Conservation (phyloP, 768 basidiomycete species). For the Agrocybe pediades region DNA sequence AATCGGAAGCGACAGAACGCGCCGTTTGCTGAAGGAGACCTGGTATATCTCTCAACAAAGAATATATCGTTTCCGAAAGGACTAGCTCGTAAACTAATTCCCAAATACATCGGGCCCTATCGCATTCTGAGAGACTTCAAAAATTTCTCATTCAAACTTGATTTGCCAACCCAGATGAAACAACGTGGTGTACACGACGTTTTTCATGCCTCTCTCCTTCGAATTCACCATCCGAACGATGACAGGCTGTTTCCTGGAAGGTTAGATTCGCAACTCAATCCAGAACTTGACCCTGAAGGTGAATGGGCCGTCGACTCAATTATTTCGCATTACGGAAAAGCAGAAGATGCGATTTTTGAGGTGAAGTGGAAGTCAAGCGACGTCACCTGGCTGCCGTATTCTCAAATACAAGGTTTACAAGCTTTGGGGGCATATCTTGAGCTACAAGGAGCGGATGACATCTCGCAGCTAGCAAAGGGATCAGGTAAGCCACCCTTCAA, state of each 20-base stretch:
- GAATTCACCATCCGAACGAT: slow-evolving; percentile 30
- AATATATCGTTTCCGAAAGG: slow-evolving; percentile 16
- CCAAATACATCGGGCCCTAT: slow-evolving; percentile 22
- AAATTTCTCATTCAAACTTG: slow-evolving; percentile 1
- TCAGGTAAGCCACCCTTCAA: not conserved
- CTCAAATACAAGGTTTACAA: not conserved
- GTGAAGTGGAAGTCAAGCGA: not conserved
- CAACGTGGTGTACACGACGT: slow-evolving; percentile 24
- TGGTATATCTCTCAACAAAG: not conserved
- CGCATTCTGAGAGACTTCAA: slow-evolving; percentile 1
- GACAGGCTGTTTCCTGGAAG: slow-evolving; percentile 30
- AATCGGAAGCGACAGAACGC: not conserved
- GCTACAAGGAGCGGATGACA: not conserved
- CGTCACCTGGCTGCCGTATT: slow-evolving; percentile 12
- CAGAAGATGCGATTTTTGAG: not conserved
- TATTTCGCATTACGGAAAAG: slow-evolving; percentile 7
- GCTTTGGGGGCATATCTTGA: not conserved
- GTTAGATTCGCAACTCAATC: slow-evolving; percentile 15
- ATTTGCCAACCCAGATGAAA: not conserved
- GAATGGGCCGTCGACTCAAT: slow-evolving; percentile 11
- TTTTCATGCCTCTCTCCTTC: slow-evolving; percentile 35
- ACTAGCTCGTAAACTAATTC: slow-evolving; percentile 20
- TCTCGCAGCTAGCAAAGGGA: not conserved
- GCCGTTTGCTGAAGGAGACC: not conserved
- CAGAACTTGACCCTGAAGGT: slow-evolving; percentile 8